phyloP scores from a whole-genome alignment of 2,329 filamentous ascomycete genomes.

The Epichloe typhina region DNA sequence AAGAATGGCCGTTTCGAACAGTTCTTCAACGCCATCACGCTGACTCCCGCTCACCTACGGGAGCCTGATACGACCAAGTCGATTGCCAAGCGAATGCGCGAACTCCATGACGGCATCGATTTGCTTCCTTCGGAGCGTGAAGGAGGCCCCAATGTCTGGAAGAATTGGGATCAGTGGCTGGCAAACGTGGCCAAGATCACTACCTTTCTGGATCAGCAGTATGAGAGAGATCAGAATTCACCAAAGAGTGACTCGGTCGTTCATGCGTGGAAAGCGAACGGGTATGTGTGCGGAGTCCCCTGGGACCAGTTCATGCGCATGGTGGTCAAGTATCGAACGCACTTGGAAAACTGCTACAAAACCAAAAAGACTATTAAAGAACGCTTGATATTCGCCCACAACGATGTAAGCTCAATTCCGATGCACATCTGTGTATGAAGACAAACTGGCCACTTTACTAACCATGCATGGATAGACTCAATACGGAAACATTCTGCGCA shows the following conservation, averaged over 20 bases:
- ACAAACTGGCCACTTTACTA: background rate
- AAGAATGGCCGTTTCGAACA: conserved; percentile 92
- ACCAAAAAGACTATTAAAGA: conserved; percentile 53
- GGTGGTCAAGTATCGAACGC: conserved; percentile 64
- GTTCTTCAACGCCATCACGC: conserved; percentile 72
- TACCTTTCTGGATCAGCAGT: conserved; percentile 43
- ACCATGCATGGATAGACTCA: conserved; percentile 52
- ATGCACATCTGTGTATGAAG: too few relatives aligned
- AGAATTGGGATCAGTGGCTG: conserved; percentile 92
- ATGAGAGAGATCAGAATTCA: conserved; percentile 28
- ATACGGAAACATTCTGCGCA: conserved; percentile 90
- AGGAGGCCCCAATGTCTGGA: conserved; percentile 71
- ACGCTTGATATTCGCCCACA: conserved; percentile 86
- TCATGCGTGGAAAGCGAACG: conserved; percentile 51
- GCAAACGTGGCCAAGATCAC: conserved; percentile 49
- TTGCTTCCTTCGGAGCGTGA: conserved; percentile 65
- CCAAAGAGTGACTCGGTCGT: conserved; percentile 14
- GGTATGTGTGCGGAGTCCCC: conserved; percentile 69
- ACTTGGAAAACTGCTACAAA: conserved; percentile 61
- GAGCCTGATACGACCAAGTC: conserved; percentile 74
- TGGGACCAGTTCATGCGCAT: conserved; percentile 67
- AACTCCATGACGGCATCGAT: conserved; percentile 88
- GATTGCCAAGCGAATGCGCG: conserved; percentile 95
- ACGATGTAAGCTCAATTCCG: conserved; percentile 54
- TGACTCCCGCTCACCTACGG: conserved; percentile 65